A percentile compares a stretch with the other conserved stretches of the same genome.
Evolutionary conservation across 2,329 filamentous ascomycete genomes (phyloP).

Genomic region (Dothideomycetidae sp.): DNA sequence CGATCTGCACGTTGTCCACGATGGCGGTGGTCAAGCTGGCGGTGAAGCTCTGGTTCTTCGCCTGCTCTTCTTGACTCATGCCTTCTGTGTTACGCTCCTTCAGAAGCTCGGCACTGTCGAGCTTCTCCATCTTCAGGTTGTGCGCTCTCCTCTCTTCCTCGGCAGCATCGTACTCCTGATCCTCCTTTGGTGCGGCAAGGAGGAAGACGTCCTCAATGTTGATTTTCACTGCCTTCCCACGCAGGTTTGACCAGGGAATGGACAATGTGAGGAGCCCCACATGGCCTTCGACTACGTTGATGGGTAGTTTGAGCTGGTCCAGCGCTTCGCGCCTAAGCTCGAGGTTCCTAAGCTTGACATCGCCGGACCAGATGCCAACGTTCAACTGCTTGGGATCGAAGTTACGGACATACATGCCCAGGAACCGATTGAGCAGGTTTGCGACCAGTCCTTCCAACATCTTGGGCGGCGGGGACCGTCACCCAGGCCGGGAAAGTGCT

Average conservation of each 20-base stretch:
- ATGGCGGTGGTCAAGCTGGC: constrained; percentile 91
- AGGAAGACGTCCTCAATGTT: constrained; percentile 95
- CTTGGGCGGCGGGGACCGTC: constrained; percentile 46
- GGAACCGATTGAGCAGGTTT: constrained; percentile 92
- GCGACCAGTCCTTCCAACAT: constrained; percentile 98
- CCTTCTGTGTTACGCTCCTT: constrained; percentile 88
- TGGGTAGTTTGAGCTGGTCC: constrained; percentile 87
- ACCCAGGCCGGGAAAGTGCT: constrained; percentile 63
- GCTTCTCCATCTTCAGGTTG: constrained; percentile 95
- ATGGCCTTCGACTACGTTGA: constrained; percentile 94
- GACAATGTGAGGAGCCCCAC: constrained; percentile 80
- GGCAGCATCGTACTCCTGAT: constrained; percentile 81
- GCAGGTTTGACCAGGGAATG: constrained; percentile 95
- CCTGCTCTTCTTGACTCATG: constrained; percentile 85
- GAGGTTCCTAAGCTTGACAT: constrained; percentile 87
- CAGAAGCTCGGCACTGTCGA: constrained; percentile 88
- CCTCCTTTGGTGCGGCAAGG: constrained; percentile 86
- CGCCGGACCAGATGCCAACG: constrained; percentile 96
- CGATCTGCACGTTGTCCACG: constrained; percentile 95
- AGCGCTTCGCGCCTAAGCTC: constrained; percentile 89
- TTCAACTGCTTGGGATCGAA: constrained; percentile 97
- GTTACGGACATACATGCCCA: constrained; percentile 99
- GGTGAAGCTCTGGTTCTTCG: constrained; percentile 96
- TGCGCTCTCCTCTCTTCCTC: constrained; percentile 81
- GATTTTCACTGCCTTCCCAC: constrained; percentile 86